Evolutionary conservation across 2,329 filamentous ascomycete genomes (phyloP).

Genomic region (Xylaria sp.): DNA sequence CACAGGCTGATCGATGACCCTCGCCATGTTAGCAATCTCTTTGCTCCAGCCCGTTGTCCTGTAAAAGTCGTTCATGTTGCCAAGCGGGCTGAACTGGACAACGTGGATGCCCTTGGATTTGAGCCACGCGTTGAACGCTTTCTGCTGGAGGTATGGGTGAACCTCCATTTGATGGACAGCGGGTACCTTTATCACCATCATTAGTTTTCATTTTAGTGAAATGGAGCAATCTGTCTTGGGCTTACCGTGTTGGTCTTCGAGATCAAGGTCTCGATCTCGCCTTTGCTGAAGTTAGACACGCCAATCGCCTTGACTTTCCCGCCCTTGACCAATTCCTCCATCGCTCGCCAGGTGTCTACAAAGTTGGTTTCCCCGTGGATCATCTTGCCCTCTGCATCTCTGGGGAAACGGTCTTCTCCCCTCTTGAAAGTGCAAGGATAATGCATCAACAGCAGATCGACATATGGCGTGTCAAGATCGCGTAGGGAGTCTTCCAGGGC

Average conservation of each 20-base stretch:
- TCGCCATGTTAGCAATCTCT: conserved; percentile 33
- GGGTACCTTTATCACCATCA: no score
- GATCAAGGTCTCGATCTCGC: conserved; percentile 50
- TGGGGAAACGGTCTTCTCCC: conserved; percentile 12
- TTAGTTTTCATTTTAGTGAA: no score
- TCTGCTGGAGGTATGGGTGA: conserved; percentile 32
- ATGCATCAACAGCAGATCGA: conserved; percentile 13
- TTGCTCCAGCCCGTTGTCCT: conserved; percentile 36
- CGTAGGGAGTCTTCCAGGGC: conserved; percentile 7
- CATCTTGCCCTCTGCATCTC: conserved; percentile 25
- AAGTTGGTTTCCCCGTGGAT: conserved; percentile 26
- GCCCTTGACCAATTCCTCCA: conserved; percentile 34
- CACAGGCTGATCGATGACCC: conserved; percentile 34
- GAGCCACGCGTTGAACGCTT: conserved; percentile 29
- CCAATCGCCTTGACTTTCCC: conserved; percentile 45
- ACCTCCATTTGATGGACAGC: conserved; percentile 34
- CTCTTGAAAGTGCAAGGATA: conserved; percentile 11
- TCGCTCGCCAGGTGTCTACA: conserved; percentile 37
- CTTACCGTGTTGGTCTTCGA: no score
- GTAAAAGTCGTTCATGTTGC: conserved; percentile 40
- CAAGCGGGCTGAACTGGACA: conserved; percentile 40
- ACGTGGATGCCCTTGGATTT: conserved; percentile 36
- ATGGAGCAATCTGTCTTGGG: no score
- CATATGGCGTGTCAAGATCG: conserved; percentile 5
- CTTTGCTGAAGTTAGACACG: conserved; percentile 60